Evolutionary conservation across 805 yeast genomes (phyloP), one percentile per base, ranked within the genome.

Genomic region (Myxozyma sirexii): DNA sequence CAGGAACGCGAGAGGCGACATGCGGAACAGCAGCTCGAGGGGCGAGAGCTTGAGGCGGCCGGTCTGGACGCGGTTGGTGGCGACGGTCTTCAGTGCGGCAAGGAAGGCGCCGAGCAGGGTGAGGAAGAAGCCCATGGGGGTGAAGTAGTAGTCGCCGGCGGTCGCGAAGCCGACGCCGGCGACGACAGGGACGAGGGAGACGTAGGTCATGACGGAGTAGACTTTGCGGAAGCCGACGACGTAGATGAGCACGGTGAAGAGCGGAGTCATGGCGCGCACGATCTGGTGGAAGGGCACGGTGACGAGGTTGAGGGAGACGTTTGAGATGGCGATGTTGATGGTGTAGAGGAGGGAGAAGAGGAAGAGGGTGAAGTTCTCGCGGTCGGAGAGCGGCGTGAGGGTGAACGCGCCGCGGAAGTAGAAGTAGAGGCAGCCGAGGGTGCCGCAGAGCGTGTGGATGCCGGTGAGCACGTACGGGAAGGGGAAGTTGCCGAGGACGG

Each of bases 281-380:
- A 68, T 65, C 62, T 68, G 70, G 45, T 68, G 70, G 56, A 68
- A 68, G 7, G 71, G 71, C 19, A 68, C 71, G 43, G 70, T 68
- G 42, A 68, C 70, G 57, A 68, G 63, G 44, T 68, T 64, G 44
- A 68, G 62, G 27, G 71, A 68, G 42, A 68, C 71, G 47, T 68
- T 68, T 13, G 70, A 67, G 44, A 68, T 68, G 45, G 70, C 70
- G 47, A 68, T 68, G 63, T 68, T 68, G 64, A 68, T 65, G 45
- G 70, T 68, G 66, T 68, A 68, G 43, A 68, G 63, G 29, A 67
- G 59, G 37, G 71, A 67, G 52, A 68, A 68, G 56, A 63, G 55
- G 26, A 68, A 57, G 44, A 68, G 61, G 26, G 66, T 66, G 48
- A 63, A 24, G 59, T 63, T 59, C 38, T 68, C 71, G 41, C 63